These are phyloP conservation scores for Neonectria magnoliae DNA, from an alignment of 2,329 filamentous ascomycete species.

Conservation along the genomic window DNA sequence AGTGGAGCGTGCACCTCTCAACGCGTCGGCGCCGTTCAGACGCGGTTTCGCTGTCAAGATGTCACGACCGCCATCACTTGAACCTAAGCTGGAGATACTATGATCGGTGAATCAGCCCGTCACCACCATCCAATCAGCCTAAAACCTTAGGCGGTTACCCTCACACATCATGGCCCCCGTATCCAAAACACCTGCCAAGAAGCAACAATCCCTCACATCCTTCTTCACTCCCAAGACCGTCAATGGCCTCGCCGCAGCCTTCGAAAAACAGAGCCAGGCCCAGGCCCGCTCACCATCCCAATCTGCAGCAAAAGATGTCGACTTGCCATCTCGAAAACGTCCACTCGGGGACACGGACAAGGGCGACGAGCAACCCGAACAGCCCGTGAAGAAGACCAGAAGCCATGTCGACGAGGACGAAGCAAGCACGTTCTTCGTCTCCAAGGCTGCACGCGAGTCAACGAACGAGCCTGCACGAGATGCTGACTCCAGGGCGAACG, in stretches of 20 bases:
- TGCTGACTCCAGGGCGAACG: slow-evolving; percentile 1
- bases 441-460: slow-evolving; percentile 19
- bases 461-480: background rate
- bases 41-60: slow-evolving; percentile 35
- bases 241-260: slow-evolving; percentile 55
- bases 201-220: slow-evolving; percentile 84
- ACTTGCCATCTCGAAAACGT: slow-evolving; percentile 57
- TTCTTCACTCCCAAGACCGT: slow-evolving; percentile 78
- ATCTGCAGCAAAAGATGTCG: slow-evolving; percentile 40
- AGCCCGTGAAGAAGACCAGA: slow-evolving; percentile 58
- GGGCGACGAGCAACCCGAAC: slow-evolving; percentile 53
- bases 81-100: slow-evolving; percentile 9
- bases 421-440: slow-evolving; percentile 48
- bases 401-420: slow-evolving; percentile 49
- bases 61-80: slow-evolving; percentile 35
- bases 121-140: background rate
- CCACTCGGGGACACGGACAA: slow-evolving; percentile 58
- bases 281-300: slow-evolving; percentile 40
- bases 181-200: slow-evolving; percentile 62
- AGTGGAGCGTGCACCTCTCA: slow-evolving; percentile 40
- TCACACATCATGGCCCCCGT: slow-evolving; percentile 47
- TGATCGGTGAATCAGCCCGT: slow-evolving; percentile 12
- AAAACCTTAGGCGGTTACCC: background rate
- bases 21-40: slow-evolving; percentile 37
- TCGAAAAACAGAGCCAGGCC: slow-evolving; percentile 46